phyloP scores from a whole-genome alignment of 306 rosid species.

The Canavalia gladiata region DNA sequence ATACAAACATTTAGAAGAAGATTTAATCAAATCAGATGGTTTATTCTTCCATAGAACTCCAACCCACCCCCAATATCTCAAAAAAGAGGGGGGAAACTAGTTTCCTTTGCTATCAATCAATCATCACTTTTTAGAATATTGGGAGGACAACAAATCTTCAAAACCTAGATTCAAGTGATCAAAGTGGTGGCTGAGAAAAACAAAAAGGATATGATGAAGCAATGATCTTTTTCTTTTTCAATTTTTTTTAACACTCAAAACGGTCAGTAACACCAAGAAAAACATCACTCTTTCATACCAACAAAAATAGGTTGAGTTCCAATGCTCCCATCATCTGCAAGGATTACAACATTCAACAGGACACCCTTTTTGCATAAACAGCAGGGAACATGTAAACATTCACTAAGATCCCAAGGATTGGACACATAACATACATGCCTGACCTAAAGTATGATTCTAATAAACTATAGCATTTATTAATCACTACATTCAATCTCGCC shows the following conservation, averaged over 20 bases:
- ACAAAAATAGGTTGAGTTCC: slow-evolving; percentile 35
- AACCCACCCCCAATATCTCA: not conserved
- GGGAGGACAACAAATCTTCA: slow-evolving; percentile 35
- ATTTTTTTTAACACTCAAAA: not conserved
- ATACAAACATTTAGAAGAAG: not conserved
- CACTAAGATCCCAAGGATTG: slow-evolving; percentile 35
- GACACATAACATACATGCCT: slow-evolving; percentile 7
- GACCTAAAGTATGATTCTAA: slow-evolving; percentile 7
- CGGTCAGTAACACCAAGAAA: slow-evolving; percentile 13
- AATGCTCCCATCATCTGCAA: slow-evolving; percentile 30
- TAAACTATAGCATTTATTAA: slow-evolving; percentile 13
- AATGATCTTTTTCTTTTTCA: not conserved
- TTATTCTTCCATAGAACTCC: not conserved
- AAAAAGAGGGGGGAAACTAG: not conserved
- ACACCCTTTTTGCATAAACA: slow-evolving; percentile 1
- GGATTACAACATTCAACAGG: slow-evolving; percentile 27
- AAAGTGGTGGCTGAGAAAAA: slow-evolving; percentile 7
- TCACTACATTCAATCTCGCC: slow-evolving; percentile 19
- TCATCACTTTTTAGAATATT: slow-evolving; percentile 35
- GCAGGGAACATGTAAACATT: not conserved
- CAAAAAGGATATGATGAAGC: slow-evolving; percentile 29
- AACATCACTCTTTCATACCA: slow-evolving; percentile 9
- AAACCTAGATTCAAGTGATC: slow-evolving; percentile 15
- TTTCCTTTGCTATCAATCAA: slow-evolving; percentile 29
- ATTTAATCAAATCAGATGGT: slow-evolving; percentile 3